A percentile compares a stretch with the other conserved stretches of the same genome.
phyloP scores from a whole-genome alignment of 1,284 basidiomycete genomes.

The Meripilus lineatus region DNA sequence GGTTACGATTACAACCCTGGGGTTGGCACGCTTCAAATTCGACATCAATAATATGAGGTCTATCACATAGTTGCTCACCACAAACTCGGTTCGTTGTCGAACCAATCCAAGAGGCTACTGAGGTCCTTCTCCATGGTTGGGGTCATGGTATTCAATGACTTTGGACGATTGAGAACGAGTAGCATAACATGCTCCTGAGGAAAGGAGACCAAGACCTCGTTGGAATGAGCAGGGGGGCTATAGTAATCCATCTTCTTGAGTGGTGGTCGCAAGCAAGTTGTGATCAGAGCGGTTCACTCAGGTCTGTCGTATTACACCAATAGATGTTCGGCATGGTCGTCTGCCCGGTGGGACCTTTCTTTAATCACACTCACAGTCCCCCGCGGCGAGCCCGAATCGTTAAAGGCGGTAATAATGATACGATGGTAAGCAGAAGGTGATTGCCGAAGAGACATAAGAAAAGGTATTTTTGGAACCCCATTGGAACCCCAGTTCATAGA shows the following conservation, averaged over 20 bases:
- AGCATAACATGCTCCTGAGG: conserved; percentile 66
- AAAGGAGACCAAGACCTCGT: conserved; percentile 53
- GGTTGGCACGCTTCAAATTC: not conserved
- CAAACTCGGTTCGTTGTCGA: conserved; percentile 65
- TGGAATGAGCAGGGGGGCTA: conserved; percentile 44
- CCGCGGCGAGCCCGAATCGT: too few relatives aligned
- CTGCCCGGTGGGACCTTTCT: too few relatives aligned
- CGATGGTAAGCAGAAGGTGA: too few relatives aligned
- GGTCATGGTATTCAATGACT: conserved; percentile 70
- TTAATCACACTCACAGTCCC: too few relatives aligned
- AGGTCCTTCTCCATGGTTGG: conserved; percentile 56
- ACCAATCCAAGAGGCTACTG: conserved; percentile 63
- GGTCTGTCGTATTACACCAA: too few relatives aligned
- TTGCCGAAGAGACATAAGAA: too few relatives aligned
- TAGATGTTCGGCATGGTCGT: too few relatives aligned
- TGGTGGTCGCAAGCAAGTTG: too few relatives aligned
- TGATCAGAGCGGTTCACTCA: too few relatives aligned
- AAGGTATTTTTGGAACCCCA: too few relatives aligned
- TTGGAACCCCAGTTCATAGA: too few relatives aligned
- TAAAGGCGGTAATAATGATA: too few relatives aligned
- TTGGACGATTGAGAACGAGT: conserved; percentile 72
- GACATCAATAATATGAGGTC: not conserved
- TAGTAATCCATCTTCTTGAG: conserved; percentile 8
- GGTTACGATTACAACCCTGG: conserved; percentile 76
- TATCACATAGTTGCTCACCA: conserved; percentile 44